Evolutionary conservation across 2,329 filamentous ascomycete species (phyloP).

Genomic region (Daldinia sp.): DNA sequence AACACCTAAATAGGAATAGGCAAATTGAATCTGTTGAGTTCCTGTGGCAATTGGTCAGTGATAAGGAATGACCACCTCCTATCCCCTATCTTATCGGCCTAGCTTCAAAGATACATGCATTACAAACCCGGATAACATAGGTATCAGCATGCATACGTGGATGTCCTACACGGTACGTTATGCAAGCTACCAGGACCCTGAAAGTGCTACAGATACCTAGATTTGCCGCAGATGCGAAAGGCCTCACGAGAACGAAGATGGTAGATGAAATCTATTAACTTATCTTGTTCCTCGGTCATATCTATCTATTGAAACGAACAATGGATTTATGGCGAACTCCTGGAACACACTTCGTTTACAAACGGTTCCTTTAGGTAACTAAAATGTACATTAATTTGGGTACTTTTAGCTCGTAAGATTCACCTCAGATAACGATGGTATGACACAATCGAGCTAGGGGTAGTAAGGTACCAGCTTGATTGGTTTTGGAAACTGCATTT

Average conservation of each 20-base stretch:
- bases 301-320: neutral
- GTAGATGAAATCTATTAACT: neutral
- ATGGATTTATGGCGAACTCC: neutral
- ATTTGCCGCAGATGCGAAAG: conserved; percentile 13
- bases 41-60: conserved; percentile 28
- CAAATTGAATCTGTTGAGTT: conserved; percentile 24
- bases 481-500: conserved; percentile 14
- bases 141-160: conserved; percentile 13
- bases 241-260: neutral
- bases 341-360: neutral
- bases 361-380: neutral
- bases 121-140: too few relatives aligned
- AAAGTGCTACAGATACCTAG: conserved; percentile 29
- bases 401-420: conserved; percentile 12
- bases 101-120: conserved; percentile 3
- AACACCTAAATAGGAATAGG: conserved; percentile 31
- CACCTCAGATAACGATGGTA: conserved; percentile 36
- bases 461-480: conserved; percentile 23
- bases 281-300: neutral
- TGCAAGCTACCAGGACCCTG: conserved; percentile 33
- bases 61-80: conserved; percentile 28
- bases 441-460: conserved; percentile 36
- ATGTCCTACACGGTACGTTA: conserved; percentile 18
- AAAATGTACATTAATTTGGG: neutral
- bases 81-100: conserved; percentile 27